phyloP scores from a whole-genome alignment of 768 basidiomycete genomes.

The Russula olivacea region DNA sequence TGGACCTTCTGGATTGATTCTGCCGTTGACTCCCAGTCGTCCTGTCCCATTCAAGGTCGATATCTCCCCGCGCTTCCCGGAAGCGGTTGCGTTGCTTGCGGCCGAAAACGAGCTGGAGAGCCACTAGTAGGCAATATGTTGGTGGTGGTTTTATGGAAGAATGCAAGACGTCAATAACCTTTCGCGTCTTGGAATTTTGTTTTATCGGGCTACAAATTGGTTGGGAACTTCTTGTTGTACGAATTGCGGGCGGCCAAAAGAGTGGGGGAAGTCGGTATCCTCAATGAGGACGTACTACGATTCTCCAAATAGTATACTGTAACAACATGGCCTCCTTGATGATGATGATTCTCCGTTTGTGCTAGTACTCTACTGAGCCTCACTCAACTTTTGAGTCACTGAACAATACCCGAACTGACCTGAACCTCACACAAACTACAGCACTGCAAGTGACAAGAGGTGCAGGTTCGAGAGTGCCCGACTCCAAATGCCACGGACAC shows the following conservation, averaged over 20 bases:
- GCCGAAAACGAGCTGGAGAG: conserved; percentile 3
- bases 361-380: too few relatives aligned
- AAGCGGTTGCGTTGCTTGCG: conserved; percentile 8
- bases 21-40: not conserved
- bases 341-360: not conserved
- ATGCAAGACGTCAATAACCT: too few relatives aligned
- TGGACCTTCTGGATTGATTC: not conserved
- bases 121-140: not conserved
- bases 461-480: too few relatives aligned
- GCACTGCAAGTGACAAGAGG: too few relatives aligned
- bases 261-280: not conserved
- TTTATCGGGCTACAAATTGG: not conserved
- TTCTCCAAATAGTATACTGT: not conserved
- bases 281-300: not conserved
- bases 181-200: not conserved
- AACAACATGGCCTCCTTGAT: not conserved
- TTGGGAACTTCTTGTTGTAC: not conserved
- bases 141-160: too few relatives aligned
- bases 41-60: conserved; percentile 16
- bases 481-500: not conserved
- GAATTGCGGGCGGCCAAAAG: not conserved
- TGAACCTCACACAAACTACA: not conserved
- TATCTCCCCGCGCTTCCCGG: conserved; percentile 20
- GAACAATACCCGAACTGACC: too few relatives aligned
- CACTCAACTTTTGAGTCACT: not conserved